Base-by-base conservation (phyloP, 805 yeast genomes). In the Starmerella ratchasimensis region DNA sequence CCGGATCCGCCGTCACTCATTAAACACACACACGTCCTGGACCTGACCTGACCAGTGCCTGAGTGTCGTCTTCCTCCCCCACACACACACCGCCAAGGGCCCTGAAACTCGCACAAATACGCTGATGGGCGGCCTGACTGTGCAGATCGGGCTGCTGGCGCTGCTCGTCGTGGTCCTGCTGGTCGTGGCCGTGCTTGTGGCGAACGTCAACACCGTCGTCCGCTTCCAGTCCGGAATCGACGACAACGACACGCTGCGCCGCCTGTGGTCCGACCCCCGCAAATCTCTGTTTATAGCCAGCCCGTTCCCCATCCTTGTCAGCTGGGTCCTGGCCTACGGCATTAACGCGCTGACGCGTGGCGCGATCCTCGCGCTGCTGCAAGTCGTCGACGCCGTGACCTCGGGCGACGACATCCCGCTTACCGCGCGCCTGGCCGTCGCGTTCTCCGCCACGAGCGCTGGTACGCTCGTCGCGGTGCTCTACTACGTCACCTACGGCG, bases 181-280 rank as follows among this genome's bases (percentile, higher is more conserved):
- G 7, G 45, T 36, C 16, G 39, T 39, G n/a, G 55, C 52, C 1
- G 37, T 38, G 16, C 30, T 35, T 15, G 47, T 51, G 8, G 46
- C 49, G 21, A 36, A 40, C 21, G 50, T 45, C 23, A 48, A 51
- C 41, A 39, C 44, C 25, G 33, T 50, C 4, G 54, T 51, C 14
- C 43, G 52, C 13, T 47, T 47, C 41, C 35, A 39, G 26, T 37
- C 45, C n/a, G 55, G 55, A 19, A 39, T 51, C 23, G 43, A 49
- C 30, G 36, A 29, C 38, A 51, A 47, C 25, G 53, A 48, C 16
- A 41, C 42, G 13, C 41, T 51, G 36, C 37, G 55, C 19, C 43
- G 54, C 11, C 32, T 47, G 45, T 51, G 55, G 55, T 41, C 55
- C 15, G 45, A 47, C 22, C 38, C 52, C 19, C 49, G 47, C 20